Base-by-base conservation (phyloP, 2,329 filamentous ascomycete species). In the Scedosporium apiospermum region DNA sequence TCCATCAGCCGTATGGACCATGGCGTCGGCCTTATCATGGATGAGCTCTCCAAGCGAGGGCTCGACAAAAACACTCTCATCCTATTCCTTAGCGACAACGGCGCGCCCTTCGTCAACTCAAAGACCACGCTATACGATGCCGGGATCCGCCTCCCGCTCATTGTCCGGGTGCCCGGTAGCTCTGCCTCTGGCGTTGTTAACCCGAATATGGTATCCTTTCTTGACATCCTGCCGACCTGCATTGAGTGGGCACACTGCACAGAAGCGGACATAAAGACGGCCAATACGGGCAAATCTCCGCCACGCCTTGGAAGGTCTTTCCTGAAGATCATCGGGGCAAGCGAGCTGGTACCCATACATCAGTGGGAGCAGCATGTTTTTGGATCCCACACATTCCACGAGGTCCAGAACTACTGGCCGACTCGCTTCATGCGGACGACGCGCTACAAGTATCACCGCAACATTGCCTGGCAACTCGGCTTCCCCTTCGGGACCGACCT, bases 91-190 rank as follows among this genome's bases (percentile, higher is more conserved):
- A 80, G 76, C 63, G 78, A 82, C 62, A 81, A 81, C 46, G 78
- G 79, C 0, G 72, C 78, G 1, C 78, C 78, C 0, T 81, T 82
- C 64, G 66, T 81, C 64, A 81, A 82, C 67, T 80, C 79, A 6
- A 80, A 80, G 66, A 81, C 78, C 0, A 80, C 78, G 0, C 69
- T 82, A 0, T 82, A 77, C 65, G 78, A 81, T 60, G 76, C 79
- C 0, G 78, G 79, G 14, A 70, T 78, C 0, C 69, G 73, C 9
- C 68, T 81, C 1, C 78, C 78, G 0, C 68, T 80, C 4, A 69
- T 81, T 5, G 66, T 81, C 0, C 70, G 73, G 1, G 63, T 65
- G 0, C 78, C 79, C 0, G 70, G 70, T 27, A 27, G 3, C 0
- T 42, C 51, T 0, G 21, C 61, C 1, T 21, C 67, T 3, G 69